Conservation (phyloP, 1,139 yeast genomes). For the Hansenula sp. region DNA sequence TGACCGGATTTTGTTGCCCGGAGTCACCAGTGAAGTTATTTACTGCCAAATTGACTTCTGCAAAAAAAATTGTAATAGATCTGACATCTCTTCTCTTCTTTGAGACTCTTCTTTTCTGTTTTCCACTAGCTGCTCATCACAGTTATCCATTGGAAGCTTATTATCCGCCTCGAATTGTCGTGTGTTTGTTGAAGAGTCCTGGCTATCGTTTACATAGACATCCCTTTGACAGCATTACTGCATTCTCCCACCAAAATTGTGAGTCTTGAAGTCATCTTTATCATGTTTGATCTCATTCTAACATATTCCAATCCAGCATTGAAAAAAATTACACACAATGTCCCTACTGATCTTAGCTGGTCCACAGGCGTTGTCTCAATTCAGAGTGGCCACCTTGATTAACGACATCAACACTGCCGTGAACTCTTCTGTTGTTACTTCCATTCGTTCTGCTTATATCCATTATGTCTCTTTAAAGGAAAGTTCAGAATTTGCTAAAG, state of each 20-base stretch:
- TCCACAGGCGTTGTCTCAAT: conserved; percentile 84
- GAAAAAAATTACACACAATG: conserved; percentile 18
- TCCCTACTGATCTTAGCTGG: conserved; percentile 73
- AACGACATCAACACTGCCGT: conserved; percentile 70
- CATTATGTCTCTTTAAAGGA: conserved; percentile 71
- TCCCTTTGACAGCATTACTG: neutral
- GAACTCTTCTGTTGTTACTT: conserved; percentile 58
- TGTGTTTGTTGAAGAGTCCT: no score
- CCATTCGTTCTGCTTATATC: conserved; percentile 70
- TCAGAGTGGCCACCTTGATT: conserved; percentile 72
- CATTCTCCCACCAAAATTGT: neutral
- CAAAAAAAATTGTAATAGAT: neutral
- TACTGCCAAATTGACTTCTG: neutral
- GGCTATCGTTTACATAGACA: neutral
- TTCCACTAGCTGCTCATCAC: no score
- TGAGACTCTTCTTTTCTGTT: no score
- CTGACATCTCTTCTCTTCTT: no score
- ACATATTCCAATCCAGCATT: neutral
- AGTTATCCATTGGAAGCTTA: no score
- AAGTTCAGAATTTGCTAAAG: conserved; percentile 27
- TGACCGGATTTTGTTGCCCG: neutral
- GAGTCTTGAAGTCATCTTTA: neutral
- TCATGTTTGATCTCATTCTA: neutral
- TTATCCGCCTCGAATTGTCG: no score
- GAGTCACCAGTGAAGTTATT: neutral